Evolutionary conservation across 352 stramenopile genomes (phyloP), one percentile per base, ranked within the genome.

Genomic region (Globisporangium okanoganense): DNA sequence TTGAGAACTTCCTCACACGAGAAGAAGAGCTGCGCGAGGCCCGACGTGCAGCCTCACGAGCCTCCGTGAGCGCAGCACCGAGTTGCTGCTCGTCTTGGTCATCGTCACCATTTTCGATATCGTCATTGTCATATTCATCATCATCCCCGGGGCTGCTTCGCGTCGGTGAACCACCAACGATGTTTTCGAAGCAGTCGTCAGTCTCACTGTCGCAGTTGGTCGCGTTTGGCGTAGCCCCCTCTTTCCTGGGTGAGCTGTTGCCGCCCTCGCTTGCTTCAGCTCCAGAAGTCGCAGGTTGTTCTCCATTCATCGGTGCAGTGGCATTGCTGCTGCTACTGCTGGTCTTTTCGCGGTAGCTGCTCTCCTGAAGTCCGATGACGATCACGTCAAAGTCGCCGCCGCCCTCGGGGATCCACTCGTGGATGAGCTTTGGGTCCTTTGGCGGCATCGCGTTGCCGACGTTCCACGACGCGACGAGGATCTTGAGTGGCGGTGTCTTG

Each of bases 341-440:
- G 13, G 51, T 60, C 33, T 79, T 84, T 54, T 87, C 75, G 38
- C 71, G 76, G 64, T 94, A 95, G 22, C 78, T 85, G 66, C 81
- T 93, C 62, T 96, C 85, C 56, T 96, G 85, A 6, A 95, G 69
- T 0, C 85, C 85, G 20, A 96, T 72, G 0, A 73, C 83, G n/a
- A 96, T 82, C 10, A 96, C 79, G 64, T 96, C 88, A 50, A 87
- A 94, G 53, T 82, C 79, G 0, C 82, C 86, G 18, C 88, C 85
- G n/a, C 76, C 79, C 43, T 79, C 68, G 5, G 86, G 88, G 41
- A 96, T 82, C 88, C 88, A 95, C 43, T 80, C 59, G 47, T 67
- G 52, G 51, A 96, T 62, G 36, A 73, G 43, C 16, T 71, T 79
- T 2, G 67, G 59, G 49, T 73, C 67, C 57, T 86, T 85, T 1